phyloP scores from a whole-genome alignment of 371 early-diverging fungal genomes.

The Zopfochytrium polystomum region DNA sequence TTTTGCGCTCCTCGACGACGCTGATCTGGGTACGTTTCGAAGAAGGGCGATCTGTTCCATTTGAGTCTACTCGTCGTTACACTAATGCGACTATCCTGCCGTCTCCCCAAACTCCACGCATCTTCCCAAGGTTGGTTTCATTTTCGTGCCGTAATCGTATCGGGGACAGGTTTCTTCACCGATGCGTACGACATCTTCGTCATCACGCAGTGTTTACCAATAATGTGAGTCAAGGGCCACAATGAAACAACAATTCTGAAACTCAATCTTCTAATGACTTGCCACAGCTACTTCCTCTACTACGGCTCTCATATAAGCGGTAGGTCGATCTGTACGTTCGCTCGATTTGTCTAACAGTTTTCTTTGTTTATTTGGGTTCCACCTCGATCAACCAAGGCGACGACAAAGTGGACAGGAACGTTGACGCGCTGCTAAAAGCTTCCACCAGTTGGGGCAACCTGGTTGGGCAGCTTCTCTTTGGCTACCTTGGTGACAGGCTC shows the following conservation, averaged over 20 bases:
- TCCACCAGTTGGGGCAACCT: conserved; percentile 81
- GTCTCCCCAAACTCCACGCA: too few relatives aligned
- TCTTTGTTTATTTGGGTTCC: too few relatives aligned
- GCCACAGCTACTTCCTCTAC: conserved; percentile 59
- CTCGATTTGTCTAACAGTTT: conserved; percentile 1
- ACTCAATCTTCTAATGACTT: neutral
- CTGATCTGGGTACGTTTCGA: too few relatives aligned
- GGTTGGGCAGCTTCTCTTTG: conserved; percentile 80
- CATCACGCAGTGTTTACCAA: conserved; percentile 57
- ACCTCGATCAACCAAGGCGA: neutral
- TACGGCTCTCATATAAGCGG: conserved; percentile 31
- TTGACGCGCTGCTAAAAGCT: conserved; percentile 69
- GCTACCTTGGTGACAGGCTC: conserved; percentile 73
- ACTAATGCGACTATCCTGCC: too few relatives aligned
- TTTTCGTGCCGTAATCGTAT: conserved; percentile 73
- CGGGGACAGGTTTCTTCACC: conserved; percentile 85
- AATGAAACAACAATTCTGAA: neutral
- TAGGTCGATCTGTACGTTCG: neutral
- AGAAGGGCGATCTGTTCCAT: too few relatives aligned
- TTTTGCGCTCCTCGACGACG: conserved; percentile 34
- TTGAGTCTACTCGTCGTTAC: too few relatives aligned
- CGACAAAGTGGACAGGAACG: conserved; percentile 46
- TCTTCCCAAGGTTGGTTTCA: conserved; percentile 87
- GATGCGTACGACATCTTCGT: conserved; percentile 87
- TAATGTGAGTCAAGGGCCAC: conserved; percentile 2